These are phyloP conservation scores for Phytophthora crassamura DNA, from an alignment of 352 stramenopile species.

Conservation along the genomic window DNA sequence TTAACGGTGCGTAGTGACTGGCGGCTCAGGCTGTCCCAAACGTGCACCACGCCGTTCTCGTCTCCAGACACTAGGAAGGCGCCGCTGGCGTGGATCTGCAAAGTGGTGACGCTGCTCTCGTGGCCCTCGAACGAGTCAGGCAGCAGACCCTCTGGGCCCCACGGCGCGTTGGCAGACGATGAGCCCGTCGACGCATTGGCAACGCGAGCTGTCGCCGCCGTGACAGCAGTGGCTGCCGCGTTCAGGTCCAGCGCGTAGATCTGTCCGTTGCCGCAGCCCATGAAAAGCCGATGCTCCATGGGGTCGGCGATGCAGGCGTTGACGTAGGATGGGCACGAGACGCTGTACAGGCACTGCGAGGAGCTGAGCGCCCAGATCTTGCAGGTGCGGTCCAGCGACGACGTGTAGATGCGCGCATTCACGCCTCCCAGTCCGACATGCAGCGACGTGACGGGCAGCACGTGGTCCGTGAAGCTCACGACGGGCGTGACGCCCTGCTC, in stretches of 20 bases:
- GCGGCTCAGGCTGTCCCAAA: conserved; percentile 73
- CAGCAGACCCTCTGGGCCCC: conserved; percentile 51
- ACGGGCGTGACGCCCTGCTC: conserved; percentile 60
- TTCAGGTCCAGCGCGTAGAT: conserved; percentile 80
- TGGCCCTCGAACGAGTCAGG: conserved; percentile 72
- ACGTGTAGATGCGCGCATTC: conserved; percentile 77
- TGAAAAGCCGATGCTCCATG: conserved; percentile 75
- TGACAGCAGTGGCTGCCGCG: conserved; percentile 59
- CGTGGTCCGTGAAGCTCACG: conserved; percentile 81
- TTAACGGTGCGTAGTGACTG: conserved; percentile 74
- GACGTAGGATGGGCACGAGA: conserved; percentile 77
- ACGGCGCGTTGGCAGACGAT: conserved; percentile 31
- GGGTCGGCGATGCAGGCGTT: conserved; percentile 64
- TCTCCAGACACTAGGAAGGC: conserved; percentile 71
- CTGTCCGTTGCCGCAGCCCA: conserved; percentile 72
- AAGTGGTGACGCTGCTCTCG: conserved; percentile 59
- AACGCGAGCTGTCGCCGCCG: conserved; percentile 60
- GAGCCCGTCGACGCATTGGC: conserved; percentile 36
- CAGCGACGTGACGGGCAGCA: conserved; percentile 74
- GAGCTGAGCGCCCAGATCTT: conserved; percentile 77
- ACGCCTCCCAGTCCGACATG: conserved; percentile 73
- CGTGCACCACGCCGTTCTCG: conserved; percentile 59
- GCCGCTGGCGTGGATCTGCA: conserved; percentile 66
- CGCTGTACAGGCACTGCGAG: conserved; percentile 64
- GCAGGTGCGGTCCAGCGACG: conserved; percentile 77